phyloP scores from a whole-genome alignment of 208 protist species.

The Trypanosomatidae sp. region DNA sequence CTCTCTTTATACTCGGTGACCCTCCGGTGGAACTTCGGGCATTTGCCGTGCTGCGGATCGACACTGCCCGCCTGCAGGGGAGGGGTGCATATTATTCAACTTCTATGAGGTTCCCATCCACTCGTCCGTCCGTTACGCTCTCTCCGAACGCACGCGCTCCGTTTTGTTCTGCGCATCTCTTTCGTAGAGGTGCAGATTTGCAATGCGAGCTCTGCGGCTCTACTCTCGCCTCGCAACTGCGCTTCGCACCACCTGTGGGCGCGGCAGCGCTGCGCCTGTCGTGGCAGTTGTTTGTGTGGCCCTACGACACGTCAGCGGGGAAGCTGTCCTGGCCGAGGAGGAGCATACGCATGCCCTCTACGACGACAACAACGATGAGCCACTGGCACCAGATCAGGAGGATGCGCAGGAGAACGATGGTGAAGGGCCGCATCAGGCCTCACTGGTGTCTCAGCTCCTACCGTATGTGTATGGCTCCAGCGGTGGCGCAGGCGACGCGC shows the following conservation, averaged over 20 bases:
- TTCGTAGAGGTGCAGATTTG: neutral
- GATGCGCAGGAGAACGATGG: neutral
- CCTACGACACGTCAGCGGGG: slow-evolving; percentile 1
- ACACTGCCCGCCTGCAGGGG: neutral
- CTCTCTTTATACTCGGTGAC: neutral
- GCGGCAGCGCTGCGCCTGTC: neutral
- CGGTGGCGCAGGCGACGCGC: neutral
- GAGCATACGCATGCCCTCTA: neutral
- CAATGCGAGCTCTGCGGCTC: neutral
- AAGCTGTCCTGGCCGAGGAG: neutral
- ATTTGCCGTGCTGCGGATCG: neutral
- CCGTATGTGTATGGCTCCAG: slow-evolving; percentile 12
- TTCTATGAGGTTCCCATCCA: neutral
- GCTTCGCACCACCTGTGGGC: neutral
- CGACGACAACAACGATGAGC: neutral
- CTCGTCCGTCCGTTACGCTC: neutral
- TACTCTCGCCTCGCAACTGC: neutral
- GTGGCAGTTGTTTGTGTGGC: neutral
- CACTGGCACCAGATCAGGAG: neutral
- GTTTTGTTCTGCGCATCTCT: neutral
- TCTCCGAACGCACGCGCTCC: neutral
- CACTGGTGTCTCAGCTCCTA: slow-evolving; percentile 12
- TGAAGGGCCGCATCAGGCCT: neutral
- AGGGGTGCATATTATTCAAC: neutral
- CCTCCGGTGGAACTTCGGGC: neutral